Base-by-base conservation (phyloP, 345 rosid genomes). In the Conringia planisiliqua region DNA sequence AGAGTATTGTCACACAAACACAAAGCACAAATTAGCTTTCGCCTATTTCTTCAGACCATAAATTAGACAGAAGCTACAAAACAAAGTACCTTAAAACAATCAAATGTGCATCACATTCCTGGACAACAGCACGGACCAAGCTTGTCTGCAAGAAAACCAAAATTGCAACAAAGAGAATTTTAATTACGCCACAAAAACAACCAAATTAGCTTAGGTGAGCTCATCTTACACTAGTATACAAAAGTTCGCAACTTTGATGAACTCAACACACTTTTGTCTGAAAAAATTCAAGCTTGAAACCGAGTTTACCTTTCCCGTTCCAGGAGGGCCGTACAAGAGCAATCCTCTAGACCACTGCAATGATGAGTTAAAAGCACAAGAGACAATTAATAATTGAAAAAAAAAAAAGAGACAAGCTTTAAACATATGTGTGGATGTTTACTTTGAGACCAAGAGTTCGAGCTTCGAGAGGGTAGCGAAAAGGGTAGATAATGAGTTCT, bases 301-400 rank as follows among this genome's bases (percentile, higher is more conserved):
- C 50, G 46, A 26, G 77, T 29, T 20, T 80, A 94, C 99, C 97
- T 95, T 95, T 36, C 99, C 99, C 11, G 96, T 90, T 58, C 97
- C 97, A 3, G 97, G 97, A 14, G 96, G 97, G 35, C 99, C 97
- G 32, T 90, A 92, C 6, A 94, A 74, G 56, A 94, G 95, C 82
- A 91, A 81, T 64, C 97, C 96, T 73, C 84, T 83, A 63, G 92
- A 91, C 97, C 96, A 91, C 96, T 90, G 85, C 57, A 78, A 67
- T 4, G 61, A 68, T 1, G 39, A 71, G 65, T 14, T 22, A 57
- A 72, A 16, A 9, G 13, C 62, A 74, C 24, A 22, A 22, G 10
- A 69, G 54, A 5, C 11, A 22, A 13, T 36, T 22, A 46, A 18
- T 5, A 39, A 68, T 2, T 24, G 48, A 40, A 57, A 36, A 4